Base-by-base conservation (phyloP, 306 rosid species). In the Gastrolobium bilobum region DNA sequence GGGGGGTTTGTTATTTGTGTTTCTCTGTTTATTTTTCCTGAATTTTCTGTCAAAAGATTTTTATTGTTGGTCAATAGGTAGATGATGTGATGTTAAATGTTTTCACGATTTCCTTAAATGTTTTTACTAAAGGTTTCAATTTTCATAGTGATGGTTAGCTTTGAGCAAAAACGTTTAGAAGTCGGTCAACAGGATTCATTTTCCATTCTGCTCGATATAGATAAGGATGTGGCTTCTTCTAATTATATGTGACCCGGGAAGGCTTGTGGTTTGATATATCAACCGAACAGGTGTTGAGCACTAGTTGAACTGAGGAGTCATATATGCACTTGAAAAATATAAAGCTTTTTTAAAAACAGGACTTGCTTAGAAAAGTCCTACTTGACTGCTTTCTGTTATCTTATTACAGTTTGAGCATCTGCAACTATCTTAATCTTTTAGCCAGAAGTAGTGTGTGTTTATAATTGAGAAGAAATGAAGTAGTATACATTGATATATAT, bases 241-340 rank as follows among this genome's bases (percentile, higher is more conserved):
- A 2, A 3, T 74, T 51, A 34, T 66, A 53, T 33, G 7, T 68
- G 57, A 56, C 63, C 52, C 52, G 20, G 71, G 30, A 61, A 75
- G 52, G 46, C 26, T 43, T 76, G 72, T 39, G 67, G 73, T 80
- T 34, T 68, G 66, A 60, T 63, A 42, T 26, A 61, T 52, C 31
- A 7, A 75, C 34, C 10, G 26, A 69, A 37, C 40, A 15, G 26
- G 77, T 39, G 4, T 39, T 34, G 68, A 48, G 50, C 62, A 34
- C 7, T 38, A 14, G 47, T 67, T 67, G 58, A 75, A 69, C 44
- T 29, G 59, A 59, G 44, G 10, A 26, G 37, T 64, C 43, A 65
- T 48, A 44, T 10, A 38, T 58, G 57, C 72, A 58, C 35, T 13
- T 34, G 63, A 68, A 66, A 74, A 63, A 50, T 61, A 26, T 61